Evolutionary conservation across 106 monocot species (phyloP).

Genomic region (Gastrodia elata): DNA sequence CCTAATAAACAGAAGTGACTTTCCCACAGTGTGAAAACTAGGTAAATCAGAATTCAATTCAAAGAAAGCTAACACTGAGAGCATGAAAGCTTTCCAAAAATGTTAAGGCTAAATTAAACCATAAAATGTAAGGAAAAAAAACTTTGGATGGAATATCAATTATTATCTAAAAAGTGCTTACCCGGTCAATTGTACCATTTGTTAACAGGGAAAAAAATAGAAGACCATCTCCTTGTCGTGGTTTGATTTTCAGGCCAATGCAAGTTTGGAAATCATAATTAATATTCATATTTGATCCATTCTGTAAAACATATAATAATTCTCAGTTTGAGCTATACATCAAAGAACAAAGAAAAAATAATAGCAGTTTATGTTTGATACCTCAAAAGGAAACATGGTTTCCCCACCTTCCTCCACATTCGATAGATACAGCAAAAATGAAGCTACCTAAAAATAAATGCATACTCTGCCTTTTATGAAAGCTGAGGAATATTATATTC

Average conservation of each 20-base stretch:
- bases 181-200: constrained; percentile 85
- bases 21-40: not conserved
- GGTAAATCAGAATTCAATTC: not conserved
- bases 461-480: not conserved
- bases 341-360: not conserved
- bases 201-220: constrained; percentile 73
- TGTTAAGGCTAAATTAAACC: not conserved
- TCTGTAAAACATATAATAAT: constrained; percentile 33
- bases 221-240: constrained; percentile 80
- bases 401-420: constrained; percentile 98
- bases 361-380: constrained; percentile 1
- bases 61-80: not conserved
- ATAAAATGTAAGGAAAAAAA: not conserved
- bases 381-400: constrained; percentile 98
- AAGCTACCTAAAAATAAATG: constrained; percentile 62
- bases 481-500: not conserved
- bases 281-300: constrained; percentile 75
- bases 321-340: not conserved
- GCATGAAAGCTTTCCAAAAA: not conserved
- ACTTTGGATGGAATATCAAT: not conserved
- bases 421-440: constrained; percentile 82
- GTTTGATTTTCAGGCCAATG: constrained; percentile 86
- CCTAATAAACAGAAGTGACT: not conserved
- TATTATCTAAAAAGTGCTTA: constrained; percentile 15
- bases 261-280: constrained; percentile 78